phyloP scores from a whole-genome alignment of 2,329 filamentous ascomycete species.

The Sporothrix humicola region DNA sequence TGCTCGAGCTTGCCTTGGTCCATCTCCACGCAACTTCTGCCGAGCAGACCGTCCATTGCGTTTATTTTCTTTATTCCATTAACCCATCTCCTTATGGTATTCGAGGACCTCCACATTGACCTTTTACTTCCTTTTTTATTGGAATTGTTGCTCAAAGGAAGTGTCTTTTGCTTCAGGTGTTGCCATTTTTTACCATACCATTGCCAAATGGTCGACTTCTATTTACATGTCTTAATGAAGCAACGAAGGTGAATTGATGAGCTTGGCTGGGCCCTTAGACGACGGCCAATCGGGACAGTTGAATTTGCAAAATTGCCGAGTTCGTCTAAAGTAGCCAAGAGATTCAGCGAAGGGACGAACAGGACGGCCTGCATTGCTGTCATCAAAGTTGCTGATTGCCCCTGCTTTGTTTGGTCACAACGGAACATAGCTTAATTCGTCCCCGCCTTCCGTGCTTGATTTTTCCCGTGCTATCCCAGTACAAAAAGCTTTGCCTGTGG shows the following conservation, averaged over 20 bases:
- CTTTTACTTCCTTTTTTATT: neutral
- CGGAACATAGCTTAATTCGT: neutral
- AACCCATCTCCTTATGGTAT: neutral
- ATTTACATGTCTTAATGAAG: neutral
- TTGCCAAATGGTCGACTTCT: neutral
- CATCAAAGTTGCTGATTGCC: neutral
- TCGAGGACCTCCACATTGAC: neutral
- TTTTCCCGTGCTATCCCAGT: neutral
- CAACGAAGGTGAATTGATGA: neutral
- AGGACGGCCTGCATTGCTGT: neutral
- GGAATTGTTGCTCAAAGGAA: no score
- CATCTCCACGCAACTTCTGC: neutral
- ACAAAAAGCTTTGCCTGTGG: neutral
- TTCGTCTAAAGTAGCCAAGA: constrained; percentile 18
- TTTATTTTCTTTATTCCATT: neutral
- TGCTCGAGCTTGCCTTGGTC: neutral
- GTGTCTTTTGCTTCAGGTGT: neutral
- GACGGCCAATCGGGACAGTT: constrained; percentile 1
- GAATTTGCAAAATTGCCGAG: constrained; percentile 22
- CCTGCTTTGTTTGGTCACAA: neutral
- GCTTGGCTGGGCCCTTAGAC: neutral
- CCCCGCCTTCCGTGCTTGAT: neutral
- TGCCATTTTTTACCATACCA: neutral
- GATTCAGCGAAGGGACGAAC: neutral
- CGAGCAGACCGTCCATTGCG: neutral